phyloP scores from a whole-genome alignment of 1,284 basidiomycete species.

The Prillingera fragicola region DNA sequence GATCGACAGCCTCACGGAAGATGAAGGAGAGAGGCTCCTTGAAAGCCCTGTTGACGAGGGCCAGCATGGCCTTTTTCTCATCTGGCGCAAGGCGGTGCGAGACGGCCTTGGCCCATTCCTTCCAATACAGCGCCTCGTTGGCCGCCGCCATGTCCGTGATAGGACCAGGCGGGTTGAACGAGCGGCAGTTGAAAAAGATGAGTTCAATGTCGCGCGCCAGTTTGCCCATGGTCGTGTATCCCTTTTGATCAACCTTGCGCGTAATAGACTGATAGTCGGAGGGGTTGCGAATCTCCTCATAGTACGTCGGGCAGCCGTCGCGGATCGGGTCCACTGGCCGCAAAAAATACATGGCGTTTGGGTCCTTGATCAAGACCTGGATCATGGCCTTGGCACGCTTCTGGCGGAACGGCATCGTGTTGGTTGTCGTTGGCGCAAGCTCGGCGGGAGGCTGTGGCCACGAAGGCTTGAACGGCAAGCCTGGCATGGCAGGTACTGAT shows the following conservation, averaged over 20 bases:
- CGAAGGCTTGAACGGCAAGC: slow-evolving; percentile 7
- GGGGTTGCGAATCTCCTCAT: slow-evolving; percentile 84
- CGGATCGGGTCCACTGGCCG: slow-evolving; percentile 77
- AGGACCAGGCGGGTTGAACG: slow-evolving; percentile 72
- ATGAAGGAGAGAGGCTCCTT: slow-evolving; percentile 69
- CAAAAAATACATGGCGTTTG: slow-evolving; percentile 70
- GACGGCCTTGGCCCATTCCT: slow-evolving; percentile 76
- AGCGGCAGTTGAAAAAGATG: slow-evolving; percentile 79
- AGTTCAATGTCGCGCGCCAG: slow-evolving; percentile 77
- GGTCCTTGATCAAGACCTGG: slow-evolving; percentile 59
- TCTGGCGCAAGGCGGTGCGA: slow-evolving; percentile 68
- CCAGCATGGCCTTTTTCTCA: slow-evolving; percentile 75
- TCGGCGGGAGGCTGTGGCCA: slow-evolving; percentile 35
- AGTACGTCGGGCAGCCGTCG: slow-evolving; percentile 87
- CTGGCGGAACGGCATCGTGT: slow-evolving; percentile 56
- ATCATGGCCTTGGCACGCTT: slow-evolving; percentile 75
- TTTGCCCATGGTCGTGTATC: slow-evolving; percentile 72
- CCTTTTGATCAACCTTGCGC: slow-evolving; percentile 57
- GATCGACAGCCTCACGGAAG: slow-evolving; percentile 66
- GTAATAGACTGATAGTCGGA: slow-evolving; percentile 91
- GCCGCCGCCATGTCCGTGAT: slow-evolving; percentile 64
- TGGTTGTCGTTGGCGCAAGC: slow-evolving; percentile 25
- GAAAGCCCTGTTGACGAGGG: slow-evolving; percentile 64
- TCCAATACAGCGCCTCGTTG: slow-evolving; percentile 70
- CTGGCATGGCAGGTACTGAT: slow-evolving; percentile 9